Base-by-base conservation (phyloP, 768 basidiomycete genomes). In the Tephrocybe sp. region DNA sequence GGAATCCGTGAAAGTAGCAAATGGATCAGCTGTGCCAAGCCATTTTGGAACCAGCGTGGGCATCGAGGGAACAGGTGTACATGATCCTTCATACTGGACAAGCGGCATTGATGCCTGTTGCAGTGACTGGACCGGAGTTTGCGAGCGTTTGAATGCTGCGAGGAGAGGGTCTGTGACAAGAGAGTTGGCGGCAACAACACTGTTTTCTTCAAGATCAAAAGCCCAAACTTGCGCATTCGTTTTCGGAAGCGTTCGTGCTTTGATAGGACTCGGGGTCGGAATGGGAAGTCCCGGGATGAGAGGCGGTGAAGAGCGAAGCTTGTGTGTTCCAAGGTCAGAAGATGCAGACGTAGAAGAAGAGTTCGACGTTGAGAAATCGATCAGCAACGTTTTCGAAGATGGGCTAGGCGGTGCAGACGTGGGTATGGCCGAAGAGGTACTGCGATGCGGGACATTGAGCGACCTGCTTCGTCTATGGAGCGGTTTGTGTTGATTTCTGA, bases 221-320 rank as follows among this genome's bases (percentile, higher is more conserved):
- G 44, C 40, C 60, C 56, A 60, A 11, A 40, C 13, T 8, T 54
- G 49, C 34, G 55, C 30, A 1, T 39, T 42, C 12, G 51, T 13
- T 10, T 13, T 42, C 2, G 56, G n/a, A 4, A 39, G 22, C 1
- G 47, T n/a, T 33, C 33, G 38, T 6, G 23, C 30, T 22, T 52
- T 54, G 3, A 11, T 20, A 5, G 55, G 52, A 23, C 46, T 57
- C 26, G 54, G 17, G 11, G 32, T 23, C 5, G 62, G 62, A 22
- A 62, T 58, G 17, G 62, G 58, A 16, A 62, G 35, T 14, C 51
- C 58, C 26, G 61, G 59, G 35, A 62, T 60, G 35, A 62, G 59
- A 4, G 59, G 61, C 33, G 49, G 46, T 23, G 26, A 48, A 31
- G 32, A 38, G 22, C 49, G 45, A 40, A 59, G 40, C 23, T 54